Conservation (phyloP, 768 basidiomycete species). For the Lepiota venenata region DNA sequence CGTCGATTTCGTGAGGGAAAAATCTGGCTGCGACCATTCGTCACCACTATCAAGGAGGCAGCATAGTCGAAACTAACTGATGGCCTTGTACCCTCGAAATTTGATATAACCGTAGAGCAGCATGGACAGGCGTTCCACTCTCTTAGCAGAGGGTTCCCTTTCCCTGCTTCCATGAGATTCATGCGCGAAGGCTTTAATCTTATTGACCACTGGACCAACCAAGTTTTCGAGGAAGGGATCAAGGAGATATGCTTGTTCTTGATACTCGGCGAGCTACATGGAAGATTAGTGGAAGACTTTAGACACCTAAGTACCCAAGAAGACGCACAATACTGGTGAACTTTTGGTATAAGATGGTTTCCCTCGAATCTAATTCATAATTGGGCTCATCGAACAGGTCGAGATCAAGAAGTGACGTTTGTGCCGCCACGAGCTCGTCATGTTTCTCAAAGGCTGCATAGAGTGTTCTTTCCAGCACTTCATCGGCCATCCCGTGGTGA, state of each 20-base stretch:
- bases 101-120: conserved; percentile 83
- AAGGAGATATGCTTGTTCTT: conserved; percentile 89
- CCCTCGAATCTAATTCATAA: conserved; percentile 39
- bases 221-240: conserved; percentile 86
- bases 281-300: not conserved
- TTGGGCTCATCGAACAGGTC: conserved; percentile 43
- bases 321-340: conserved; percentile 49
- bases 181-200: conserved; percentile 54
- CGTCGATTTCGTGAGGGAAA: conserved; percentile 89
- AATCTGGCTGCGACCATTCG: conserved; percentile 62
- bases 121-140: conserved; percentile 50
- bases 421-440: conserved; percentile 53
- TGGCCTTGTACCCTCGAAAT: conserved; percentile 86
- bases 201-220: conserved; percentile 68
- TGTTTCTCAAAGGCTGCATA: conserved; percentile 60
- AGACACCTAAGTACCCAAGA: not conserved
- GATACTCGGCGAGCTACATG: conserved; percentile 78
- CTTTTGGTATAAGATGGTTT: conserved; percentile 37
- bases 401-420: conserved; percentile 45
- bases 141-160: conserved; percentile 27
- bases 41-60: not conserved
- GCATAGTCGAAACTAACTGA: conserved; percentile 57
- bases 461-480: conserved; percentile 36
- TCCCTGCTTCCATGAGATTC: conserved; percentile 28
- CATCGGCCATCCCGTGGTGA: conserved; percentile 22